Evolutionary conservation across 345 rosid species (phyloP).

Genomic region (Hibiscus tridactylites): DNA sequence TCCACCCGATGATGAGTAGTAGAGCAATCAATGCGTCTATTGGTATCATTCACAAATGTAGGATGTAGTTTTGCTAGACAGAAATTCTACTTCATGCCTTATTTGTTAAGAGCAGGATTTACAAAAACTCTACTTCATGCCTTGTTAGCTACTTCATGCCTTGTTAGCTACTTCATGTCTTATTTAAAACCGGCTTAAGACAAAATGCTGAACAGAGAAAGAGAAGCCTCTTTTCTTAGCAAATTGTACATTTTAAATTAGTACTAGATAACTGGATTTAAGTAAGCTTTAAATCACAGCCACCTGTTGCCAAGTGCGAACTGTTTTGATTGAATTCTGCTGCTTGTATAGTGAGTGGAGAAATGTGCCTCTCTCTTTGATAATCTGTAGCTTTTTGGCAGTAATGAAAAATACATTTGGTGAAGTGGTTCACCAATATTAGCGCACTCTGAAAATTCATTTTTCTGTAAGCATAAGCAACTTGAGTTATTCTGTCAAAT

Average conservation of each 20-base stretch:
- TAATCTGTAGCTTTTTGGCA: not conserved
- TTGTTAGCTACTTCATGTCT: too few species aligned
- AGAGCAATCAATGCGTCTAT: slow-evolving; percentile 63
- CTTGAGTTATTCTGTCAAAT: not conserved
- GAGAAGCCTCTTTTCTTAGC: not conserved
- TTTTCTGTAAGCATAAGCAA: not conserved
- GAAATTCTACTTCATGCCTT: not conserved
- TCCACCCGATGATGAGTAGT: slow-evolving; percentile 30
- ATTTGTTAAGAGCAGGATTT: not conserved
- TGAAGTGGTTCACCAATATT: too few species aligned
- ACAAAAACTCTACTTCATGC: too few species aligned
- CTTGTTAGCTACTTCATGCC: too few species aligned
- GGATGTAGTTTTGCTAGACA: not conserved
- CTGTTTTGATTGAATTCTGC: not conserved
- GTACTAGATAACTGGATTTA: not conserved
- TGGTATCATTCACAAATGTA: not conserved
- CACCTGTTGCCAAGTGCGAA: not conserved
- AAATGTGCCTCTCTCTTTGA: too few species aligned
- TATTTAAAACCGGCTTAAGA: not conserved
- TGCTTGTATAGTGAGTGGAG: not conserved
- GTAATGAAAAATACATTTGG: not conserved
- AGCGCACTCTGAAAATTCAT: not conserved
- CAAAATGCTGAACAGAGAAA: not conserved
- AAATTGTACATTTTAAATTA: not conserved
- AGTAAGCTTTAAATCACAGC: not conserved